phyloP scores from a whole-genome alignment of 2,329 filamentous ascomycete genomes.

The Pyrenophora seminiperda region DNA sequence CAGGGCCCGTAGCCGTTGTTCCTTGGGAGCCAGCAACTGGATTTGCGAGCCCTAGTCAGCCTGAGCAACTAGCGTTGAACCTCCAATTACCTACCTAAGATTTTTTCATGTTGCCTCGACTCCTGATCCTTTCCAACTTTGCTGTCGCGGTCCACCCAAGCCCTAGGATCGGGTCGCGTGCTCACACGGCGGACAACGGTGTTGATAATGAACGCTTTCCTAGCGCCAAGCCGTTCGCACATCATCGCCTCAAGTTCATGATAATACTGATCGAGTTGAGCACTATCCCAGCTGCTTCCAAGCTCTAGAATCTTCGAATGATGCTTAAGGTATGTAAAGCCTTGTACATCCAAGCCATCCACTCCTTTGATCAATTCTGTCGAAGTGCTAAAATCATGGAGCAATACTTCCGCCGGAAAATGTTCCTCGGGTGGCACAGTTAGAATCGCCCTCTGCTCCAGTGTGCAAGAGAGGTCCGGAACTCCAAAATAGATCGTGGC shows the following conservation, averaged over 20 bases:
- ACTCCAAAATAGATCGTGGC: slow-evolving; percentile 5
- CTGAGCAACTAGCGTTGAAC: background rate
- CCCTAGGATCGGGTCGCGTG: background rate
- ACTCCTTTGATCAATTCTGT: slow-evolving; percentile 3
- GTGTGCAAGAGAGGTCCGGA: slow-evolving; percentile 4
- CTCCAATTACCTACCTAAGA: slow-evolving; percentile 5
- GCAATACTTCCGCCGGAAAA: slow-evolving; percentile 1
- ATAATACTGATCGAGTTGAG: slow-evolving; percentile 5
- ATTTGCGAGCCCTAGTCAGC: slow-evolving; percentile 3
- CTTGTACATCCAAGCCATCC: slow-evolving; percentile 1
- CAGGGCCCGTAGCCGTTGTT: slow-evolving; percentile 1
- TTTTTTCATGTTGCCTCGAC: slow-evolving; percentile 2
- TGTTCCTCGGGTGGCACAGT: slow-evolving; percentile 3
- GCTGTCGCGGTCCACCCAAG: slow-evolving; percentile 2
- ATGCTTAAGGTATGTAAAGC: slow-evolving; percentile 3
- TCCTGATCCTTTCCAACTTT: slow-evolving; percentile 1
- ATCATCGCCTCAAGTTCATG: slow-evolving; percentile 3
- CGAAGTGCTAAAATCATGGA: slow-evolving; percentile 4
- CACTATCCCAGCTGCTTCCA: slow-evolving; percentile 3
- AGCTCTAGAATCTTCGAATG: slow-evolving; percentile 1
- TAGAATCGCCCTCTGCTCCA: slow-evolving; percentile 1
- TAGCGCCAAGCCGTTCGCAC: slow-evolving; percentile 2
- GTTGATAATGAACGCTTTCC: slow-evolving; percentile 4
- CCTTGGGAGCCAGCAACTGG: slow-evolving; percentile 2
- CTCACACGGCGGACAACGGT: slow-evolving; percentile 5